Evolutionary conservation across 768 basidiomycete genomes (phyloP).

Genomic region (Mrakia hoshinonis): DNA sequence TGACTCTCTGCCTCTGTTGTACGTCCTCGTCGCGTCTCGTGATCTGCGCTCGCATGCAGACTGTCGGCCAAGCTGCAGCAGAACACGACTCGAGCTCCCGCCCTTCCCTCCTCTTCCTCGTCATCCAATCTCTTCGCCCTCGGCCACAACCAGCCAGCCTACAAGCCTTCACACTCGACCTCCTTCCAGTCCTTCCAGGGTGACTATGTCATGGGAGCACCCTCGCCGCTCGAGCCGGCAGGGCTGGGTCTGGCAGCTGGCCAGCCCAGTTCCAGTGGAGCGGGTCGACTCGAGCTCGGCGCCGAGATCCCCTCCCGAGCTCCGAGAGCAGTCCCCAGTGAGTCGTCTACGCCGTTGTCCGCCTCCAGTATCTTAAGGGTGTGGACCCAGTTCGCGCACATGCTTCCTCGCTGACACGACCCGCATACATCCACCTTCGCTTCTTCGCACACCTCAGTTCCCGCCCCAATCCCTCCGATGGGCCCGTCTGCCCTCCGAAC

Average conservation of each 20-base stretch:
- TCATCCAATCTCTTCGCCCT: conserved; percentile 9
- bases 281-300: background rate
- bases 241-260: too few species aligned
- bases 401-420: background rate
- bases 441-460: background rate
- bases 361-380: too few species aligned
- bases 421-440: background rate
- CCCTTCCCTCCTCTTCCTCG: background rate
- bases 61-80: background rate
- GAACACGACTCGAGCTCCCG: background rate
- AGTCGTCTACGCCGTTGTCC: background rate
- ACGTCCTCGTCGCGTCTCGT: background rate
- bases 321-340: background rate
- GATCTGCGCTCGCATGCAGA: background rate
- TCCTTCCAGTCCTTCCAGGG: background rate
- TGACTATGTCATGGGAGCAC: background rate
- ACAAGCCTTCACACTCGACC: conserved; percentile 6
- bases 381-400: too few species aligned
- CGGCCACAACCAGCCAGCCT: conserved; percentile 3
- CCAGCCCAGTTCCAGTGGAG: background rate
- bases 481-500: conserved; percentile 1
- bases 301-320: background rate
- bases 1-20: background rate
- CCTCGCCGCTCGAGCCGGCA: background rate
- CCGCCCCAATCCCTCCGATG: background rate